Evolutionary conservation across 2,329 filamentous ascomycete genomes (phyloP), one percentile per base, ranked within the genome.

Genomic region (Ophiostoma perfectum): DNA sequence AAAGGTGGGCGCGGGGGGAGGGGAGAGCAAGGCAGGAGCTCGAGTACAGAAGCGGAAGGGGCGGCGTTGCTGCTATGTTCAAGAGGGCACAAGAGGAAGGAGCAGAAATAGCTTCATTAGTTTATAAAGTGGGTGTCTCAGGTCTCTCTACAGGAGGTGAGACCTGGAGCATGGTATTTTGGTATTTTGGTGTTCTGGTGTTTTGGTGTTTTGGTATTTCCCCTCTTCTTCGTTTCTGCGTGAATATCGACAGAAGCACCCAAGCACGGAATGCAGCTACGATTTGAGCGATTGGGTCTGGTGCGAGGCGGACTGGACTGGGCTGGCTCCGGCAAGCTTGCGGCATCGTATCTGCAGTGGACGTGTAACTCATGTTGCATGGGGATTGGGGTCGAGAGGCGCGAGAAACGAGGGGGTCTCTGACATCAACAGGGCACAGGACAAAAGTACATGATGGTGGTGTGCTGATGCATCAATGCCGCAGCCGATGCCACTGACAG

Each of bases 11-110:
- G 49, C n/a, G 18, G 45, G 12, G 45, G 9, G 39, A 14, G 38
- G 41, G n/a, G 38, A 18, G 62, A 16, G 16, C 38, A 42, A 44
- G 14, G 18, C 36, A 41, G 58, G 38, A 66, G 52, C 44, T 66
- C 52, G 58, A 65, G 67, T 63, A 68, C 47, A 12, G 66, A 55
- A 41, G 39, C 14, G 52, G 64, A 65, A 60, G 45, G 52, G 38
- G 64, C 55, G 27, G 16, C 16, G 41, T 16, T 65, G 68, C 27
- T 27, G 27, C 27, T 27, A 27, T 27, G 27, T 27, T 27, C 27
- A 27, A 27, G 27, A 27, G 27, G 27, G 27, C 27, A 55, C 38
- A 52, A 68, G 5, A 11, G 18, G 5, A 47, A 58, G 49, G 55
- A 60, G 14, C 55, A 39, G 27, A 60, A 12, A 60, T 38, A 60